Percentiles rank a stretch among this genome's conserved stretches.
Conservation (phyloP, 441 rosid species). For the Adansonia madagascariensis region DNA sequence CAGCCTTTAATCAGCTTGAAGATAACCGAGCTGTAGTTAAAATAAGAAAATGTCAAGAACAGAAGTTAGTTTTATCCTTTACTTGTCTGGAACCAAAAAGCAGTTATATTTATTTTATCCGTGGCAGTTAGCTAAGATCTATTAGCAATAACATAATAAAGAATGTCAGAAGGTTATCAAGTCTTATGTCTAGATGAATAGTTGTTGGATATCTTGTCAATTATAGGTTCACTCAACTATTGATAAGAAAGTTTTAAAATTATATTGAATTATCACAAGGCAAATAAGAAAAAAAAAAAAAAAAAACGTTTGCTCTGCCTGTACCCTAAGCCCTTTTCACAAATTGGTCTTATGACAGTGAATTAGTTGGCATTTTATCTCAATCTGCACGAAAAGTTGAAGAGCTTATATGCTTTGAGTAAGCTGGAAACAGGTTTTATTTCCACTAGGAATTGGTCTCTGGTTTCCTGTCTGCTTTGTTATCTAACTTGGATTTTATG, state of each 20-base stretch:
- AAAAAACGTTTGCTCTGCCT: neutral
- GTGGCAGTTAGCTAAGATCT: neutral
- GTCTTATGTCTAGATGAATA: neutral
- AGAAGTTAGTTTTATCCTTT: neutral
- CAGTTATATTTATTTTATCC: neutral
- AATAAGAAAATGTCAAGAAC: neutral
- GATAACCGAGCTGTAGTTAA: neutral
- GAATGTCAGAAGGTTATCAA: neutral
- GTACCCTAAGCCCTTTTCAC: neutral
- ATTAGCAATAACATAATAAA: neutral
- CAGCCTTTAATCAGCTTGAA: neutral
- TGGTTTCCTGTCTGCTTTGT: conserved; percentile 1
- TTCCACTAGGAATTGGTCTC: neutral
- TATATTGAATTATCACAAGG: neutral
- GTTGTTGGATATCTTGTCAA: neutral
- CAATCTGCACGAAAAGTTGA: too few species aligned
- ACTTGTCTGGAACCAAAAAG: too few species aligned
- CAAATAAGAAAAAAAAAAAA: too few species aligned
- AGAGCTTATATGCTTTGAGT: neutral
- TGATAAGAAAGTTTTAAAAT: neutral
- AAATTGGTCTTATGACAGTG: neutral
- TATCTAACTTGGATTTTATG: conserved; percentile 10
- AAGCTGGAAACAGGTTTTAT: neutral
- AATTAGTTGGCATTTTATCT: too few species aligned
- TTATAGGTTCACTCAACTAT: neutral